Percentiles rank a stretch among this genome's conserved stretches.
phyloP scores from a whole-genome alignment of 2,329 filamentous ascomycete genomes.

The Pseudogymnoascus sp. region DNA sequence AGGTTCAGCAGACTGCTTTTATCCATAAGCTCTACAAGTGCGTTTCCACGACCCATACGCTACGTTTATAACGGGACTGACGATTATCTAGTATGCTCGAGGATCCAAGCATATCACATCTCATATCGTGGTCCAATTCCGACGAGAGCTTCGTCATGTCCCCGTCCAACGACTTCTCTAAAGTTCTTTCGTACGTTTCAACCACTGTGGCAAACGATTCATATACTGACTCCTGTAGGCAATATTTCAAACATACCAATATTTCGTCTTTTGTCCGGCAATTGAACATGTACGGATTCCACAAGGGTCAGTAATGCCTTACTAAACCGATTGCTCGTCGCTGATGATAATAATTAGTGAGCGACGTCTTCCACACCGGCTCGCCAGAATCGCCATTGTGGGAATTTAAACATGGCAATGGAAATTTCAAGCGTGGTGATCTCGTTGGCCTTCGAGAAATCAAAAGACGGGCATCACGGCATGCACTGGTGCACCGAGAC shows the following conservation, averaged over 20 bases:
- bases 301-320: conserved; percentile 64
- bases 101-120: conserved; percentile 81
- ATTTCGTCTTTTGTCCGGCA: conserved; percentile 97
- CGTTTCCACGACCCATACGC: conserved; percentile 27
- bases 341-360: conserved; percentile 50
- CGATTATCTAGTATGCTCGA: conserved; percentile 73
- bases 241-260: conserved; percentile 99
- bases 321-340: conserved; percentile 14
- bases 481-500: conserved; percentile 87
- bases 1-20: conserved; percentile 96
- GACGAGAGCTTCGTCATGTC: conserved; percentile 99
- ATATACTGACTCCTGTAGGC: conserved; percentile 43
- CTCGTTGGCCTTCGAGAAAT: conserved; percentile 87
- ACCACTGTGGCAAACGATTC: conserved; percentile 10
- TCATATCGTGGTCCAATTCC: conserved; percentile 91
- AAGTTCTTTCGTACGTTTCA: conserved; percentile 79
- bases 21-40: conserved; percentile 99
- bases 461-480: conserved; percentile 85
- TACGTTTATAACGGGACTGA: conserved; percentile 14
- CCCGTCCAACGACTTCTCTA: conserved; percentile 92
- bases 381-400: conserved; percentile 89
- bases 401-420: conserved; percentile 98
- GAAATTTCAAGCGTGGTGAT: conserved; percentile 93
- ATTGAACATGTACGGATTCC: conserved; percentile 98
- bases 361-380: conserved; percentile 94